phyloP scores from a whole-genome alignment of 768 basidiomycete species.

The Hortiboletus flavorubellus region DNA sequence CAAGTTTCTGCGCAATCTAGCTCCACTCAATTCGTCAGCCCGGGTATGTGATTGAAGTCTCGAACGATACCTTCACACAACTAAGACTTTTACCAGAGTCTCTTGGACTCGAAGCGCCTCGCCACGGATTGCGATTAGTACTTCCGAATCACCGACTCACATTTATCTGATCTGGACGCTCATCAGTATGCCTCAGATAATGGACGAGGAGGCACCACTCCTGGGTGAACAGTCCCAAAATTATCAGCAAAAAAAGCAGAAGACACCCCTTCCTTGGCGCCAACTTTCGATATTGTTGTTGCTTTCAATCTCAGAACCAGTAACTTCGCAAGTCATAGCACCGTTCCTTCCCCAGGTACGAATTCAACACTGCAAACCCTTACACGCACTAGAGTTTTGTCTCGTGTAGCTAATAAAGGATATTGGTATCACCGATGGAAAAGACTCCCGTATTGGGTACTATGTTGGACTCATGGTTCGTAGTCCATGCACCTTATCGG shows the following conservation, averaged over 20 bases:
- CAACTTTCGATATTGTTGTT: conserved; percentile 68
- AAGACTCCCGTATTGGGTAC: conserved; percentile 44
- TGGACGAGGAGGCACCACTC: conserved; percentile 63
- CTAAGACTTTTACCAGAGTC: too few relatives aligned
- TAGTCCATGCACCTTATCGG: background rate
- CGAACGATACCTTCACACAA: too few relatives aligned
- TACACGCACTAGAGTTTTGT: background rate
- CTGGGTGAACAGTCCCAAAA: conserved; percentile 27
- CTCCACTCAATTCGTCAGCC: background rate
- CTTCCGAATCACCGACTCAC: background rate
- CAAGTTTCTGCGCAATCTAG: too few relatives aligned
- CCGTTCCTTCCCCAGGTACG: conserved; percentile 66
- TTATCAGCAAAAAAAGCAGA: conserved; percentile 8
- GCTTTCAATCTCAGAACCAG: conserved; percentile 70
- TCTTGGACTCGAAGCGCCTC: background rate
- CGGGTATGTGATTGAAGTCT: background rate
- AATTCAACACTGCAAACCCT: background rate
- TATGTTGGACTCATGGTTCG: conserved; percentile 48
- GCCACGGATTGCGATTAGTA: background rate
- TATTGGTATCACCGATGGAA: conserved; percentile 39
- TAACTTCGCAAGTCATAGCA: conserved; percentile 70
- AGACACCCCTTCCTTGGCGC: conserved; percentile 61
- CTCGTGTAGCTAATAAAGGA: conserved; percentile 26
- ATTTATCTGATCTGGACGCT: background rate
- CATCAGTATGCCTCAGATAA: conserved; percentile 8